Base-by-base conservation (phyloP, 129 eudicot genomes). In the Lactuca sativa region DNA sequence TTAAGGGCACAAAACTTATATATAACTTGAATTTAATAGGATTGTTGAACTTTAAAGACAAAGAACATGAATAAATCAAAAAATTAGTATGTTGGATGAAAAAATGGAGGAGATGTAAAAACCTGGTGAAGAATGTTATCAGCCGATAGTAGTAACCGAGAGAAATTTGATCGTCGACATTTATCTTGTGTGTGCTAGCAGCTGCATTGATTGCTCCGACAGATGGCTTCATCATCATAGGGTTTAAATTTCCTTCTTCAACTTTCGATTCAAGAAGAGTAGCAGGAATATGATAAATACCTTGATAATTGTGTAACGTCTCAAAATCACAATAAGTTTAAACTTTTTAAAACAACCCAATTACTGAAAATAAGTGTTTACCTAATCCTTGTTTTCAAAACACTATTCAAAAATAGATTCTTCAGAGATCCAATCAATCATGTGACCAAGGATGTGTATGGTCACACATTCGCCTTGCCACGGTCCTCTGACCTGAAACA, bases 111-210 rank as follows among this genome's bases (percentile, higher is more conserved):
- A 49, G 7, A 59, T 62, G 37, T 55, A 54, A 1, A 6, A 4
- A 86, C 96, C 96, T 92, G 96, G 44, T 84, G 83, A 81, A 92
- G 98, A 36, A 92, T 67, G 71, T 86, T 89, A 55, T 89, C 96
- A 17, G 98, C 48, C 96, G 90, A 74, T 15, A 85, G 81, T 92
- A 92, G 71, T 69, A 84, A 4, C 72, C 85, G 6, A 92, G 88
- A 44, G 98, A 63, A 36, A 86, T 81, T 30, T 96, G 96, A 75
- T 89, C 81, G 68, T 92, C 90, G 53, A 92, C 96, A 59, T 72
- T 81, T 57, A 92, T 77, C 74, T 80, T 86, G 80, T 49, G 78
- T 51, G 96, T 69, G 56, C 81, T 76, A 0, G 95, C 90, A 31
- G 86, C 88, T 52, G 89, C 82, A 80, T 89, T 80, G 60, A 92